phyloP scores from a whole-genome alignment of 805 yeast species.

The Helenozyma rhizophorensis region DNA sequence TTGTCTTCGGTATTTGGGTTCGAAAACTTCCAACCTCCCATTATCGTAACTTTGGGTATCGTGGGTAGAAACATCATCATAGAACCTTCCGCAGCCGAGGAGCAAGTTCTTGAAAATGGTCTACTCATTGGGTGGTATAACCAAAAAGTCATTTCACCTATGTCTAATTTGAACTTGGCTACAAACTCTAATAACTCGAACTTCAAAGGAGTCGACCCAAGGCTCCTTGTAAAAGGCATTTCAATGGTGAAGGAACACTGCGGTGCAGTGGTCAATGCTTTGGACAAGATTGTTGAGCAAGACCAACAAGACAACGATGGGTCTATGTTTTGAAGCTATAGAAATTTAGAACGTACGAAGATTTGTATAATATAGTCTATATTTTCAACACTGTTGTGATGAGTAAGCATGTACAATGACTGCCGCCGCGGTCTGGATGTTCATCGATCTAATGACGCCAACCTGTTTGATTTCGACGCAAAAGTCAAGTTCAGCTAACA shows the following conservation, averaged over 20 bases:
- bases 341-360: too few species aligned
- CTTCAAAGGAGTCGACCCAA: slow-evolving; percentile 53
- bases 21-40: slow-evolving; percentile 58
- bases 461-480: slow-evolving; percentile 90
- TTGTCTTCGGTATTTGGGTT: slow-evolving; percentile 34
- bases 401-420: slow-evolving; percentile 90
- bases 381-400: slow-evolving; percentile 49
- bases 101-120: slow-evolving; percentile 83
- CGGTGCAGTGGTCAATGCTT: slow-evolving; percentile 54
- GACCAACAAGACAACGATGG: slow-evolving; percentile 29
- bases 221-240: slow-evolving; percentile 49
- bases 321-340: slow-evolving; percentile 8
- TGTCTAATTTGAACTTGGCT: slow-evolving; percentile 63
- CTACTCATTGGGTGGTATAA: slow-evolving; percentile 67
- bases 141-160: slow-evolving; percentile 67
- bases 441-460: slow-evolving; percentile 93
- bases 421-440: slow-evolving; percentile 95
- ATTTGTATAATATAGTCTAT: background rate
- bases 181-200: slow-evolving; percentile 39
- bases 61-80: slow-evolving; percentile 65
- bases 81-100: slow-evolving; percentile 89
- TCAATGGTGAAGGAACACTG: slow-evolving; percentile 58
- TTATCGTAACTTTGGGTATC: slow-evolving; percentile 71
- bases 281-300: slow-evolving; percentile 44
- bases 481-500: slow-evolving; percentile 74